phyloP scores from a whole-genome alignment of 305 asterid species.

The Fraxinus greggii region DNA sequence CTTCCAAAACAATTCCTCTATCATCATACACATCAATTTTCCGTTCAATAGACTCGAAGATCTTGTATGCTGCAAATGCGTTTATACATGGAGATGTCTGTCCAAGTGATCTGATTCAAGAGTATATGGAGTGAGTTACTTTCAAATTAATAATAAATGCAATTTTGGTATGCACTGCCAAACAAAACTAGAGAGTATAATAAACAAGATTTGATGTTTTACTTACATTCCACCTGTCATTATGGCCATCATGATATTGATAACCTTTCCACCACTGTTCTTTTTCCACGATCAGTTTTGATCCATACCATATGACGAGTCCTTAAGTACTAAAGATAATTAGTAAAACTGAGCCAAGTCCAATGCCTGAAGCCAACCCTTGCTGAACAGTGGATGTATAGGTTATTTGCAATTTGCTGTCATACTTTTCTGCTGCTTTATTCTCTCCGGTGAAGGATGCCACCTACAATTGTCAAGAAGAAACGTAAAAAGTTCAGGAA shows the following conservation, averaged over 20 bases:
- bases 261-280: conserved; percentile 43
- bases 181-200: neutral
- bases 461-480: conserved; percentile 32
- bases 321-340: conserved; percentile 39
- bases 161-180: neutral
- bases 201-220: neutral
- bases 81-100: conserved; percentile 48
- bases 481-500: neutral
- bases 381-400: conserved; percentile 32
- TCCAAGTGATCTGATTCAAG: conserved; percentile 44
- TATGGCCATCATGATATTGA: conserved; percentile 44
- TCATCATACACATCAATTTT: conserved; percentile 40
- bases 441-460: conserved; percentile 59
- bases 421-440: conserved; percentile 38
- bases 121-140: neutral
- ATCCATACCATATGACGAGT: conserved; percentile 49
- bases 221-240: conserved; percentile 65
- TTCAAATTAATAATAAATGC: neutral
- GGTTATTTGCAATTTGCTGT: conserved; percentile 36
- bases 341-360: conserved; percentile 37
- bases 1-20: conserved; percentile 38
- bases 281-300: conserved; percentile 40
- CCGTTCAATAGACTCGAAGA: conserved; percentile 45
- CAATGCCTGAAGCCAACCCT: conserved; percentile 48
- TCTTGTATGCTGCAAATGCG: conserved; percentile 56